Base-by-base conservation (phyloP, 805 yeast species). In the Starmerella apis region DNA sequence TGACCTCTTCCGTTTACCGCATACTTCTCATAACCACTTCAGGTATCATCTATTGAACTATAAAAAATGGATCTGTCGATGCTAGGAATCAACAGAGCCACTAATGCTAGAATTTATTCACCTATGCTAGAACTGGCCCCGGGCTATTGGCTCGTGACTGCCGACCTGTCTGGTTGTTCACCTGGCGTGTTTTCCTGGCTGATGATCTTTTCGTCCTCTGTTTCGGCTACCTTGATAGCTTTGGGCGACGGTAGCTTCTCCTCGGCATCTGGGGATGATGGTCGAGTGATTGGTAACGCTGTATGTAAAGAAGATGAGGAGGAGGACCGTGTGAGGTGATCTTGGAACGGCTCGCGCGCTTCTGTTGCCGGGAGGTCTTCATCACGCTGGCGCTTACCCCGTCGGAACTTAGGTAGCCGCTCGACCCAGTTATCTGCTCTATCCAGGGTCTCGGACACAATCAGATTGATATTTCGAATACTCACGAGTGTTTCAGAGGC, bases 401-500 rank as follows among this genome's bases (percentile, higher is more conserved):
- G 53, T 22, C 19, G 13, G 50, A 53, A 50, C 37, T 31, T 23
- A 13, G 58, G 58, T 28, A 55, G 50, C 42, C 60, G 58, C 42
- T 65, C 68, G 51, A 69, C 68, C 96, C 96, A 90, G 22, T 73
- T 70, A 63, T 92, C 96, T 1, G 96, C 96, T 56, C 81, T 80
- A 43, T 78, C 81, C 48, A 90, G 70, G 46, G 87, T 87, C 43
- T 84, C 88, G 62, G 84, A 90, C 58, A 94, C 86, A 6, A 88
- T 88, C 46, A 74, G 75, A 56, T 87, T 86, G 18, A 90, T 81
- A 50, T 83, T 83, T 36, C 81, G 75, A 32, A 90, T 81, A 86
- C 88, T 84, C 38, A 83, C 92, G 43, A 90, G 68, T 0, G 95
- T 81, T 65, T 92, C 98, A 56, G 83, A 82, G 0, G 97, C 96